These are phyloP conservation scores for Esteya vermicola DNA, from an alignment of 2,329 filamentous ascomycete species.

Conservation along the genomic window DNA sequence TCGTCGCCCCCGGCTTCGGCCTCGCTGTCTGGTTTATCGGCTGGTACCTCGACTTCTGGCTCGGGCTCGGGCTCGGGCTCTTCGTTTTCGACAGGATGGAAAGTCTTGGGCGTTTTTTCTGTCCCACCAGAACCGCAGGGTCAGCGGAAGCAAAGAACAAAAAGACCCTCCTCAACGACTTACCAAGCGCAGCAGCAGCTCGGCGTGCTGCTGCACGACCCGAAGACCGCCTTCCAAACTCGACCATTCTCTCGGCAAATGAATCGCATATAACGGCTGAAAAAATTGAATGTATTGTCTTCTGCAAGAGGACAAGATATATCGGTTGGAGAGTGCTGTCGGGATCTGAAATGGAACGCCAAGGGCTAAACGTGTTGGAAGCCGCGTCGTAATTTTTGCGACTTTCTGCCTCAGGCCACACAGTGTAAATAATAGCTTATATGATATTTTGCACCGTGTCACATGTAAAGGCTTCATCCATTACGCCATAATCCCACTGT, in stretches of 20 bases:
- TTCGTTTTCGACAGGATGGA: constrained; percentile 23
- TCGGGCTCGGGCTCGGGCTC: constrained; percentile 18
- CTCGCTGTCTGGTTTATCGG: constrained; percentile 16
- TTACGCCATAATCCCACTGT: too few species aligned
- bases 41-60: constrained; percentile 1
- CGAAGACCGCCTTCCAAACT: constrained; percentile 23
- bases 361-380: background rate
- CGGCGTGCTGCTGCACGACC: constrained; percentile 29
- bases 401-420: background rate
- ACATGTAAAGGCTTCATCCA: too few species aligned
- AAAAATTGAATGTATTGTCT: too few species aligned
- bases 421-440: background rate
- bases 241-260: constrained; percentile 8
- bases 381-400: background rate
- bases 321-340: background rate
- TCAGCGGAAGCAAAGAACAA: too few species aligned
- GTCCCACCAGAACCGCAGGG: background rate
- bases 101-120: constrained; percentile 31
- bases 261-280: too few species aligned
- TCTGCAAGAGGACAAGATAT: too few species aligned
- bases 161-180: background rate
- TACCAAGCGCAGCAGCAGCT: constrained; percentile 26
- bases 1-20: constrained; percentile 22
- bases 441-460: too few species aligned
- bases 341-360: background rate